A percentile compares a stretch with the other conserved stretches of the same genome.
Conservation (phyloP, 768 basidiomycete species). For the Lactarius quietus region DNA sequence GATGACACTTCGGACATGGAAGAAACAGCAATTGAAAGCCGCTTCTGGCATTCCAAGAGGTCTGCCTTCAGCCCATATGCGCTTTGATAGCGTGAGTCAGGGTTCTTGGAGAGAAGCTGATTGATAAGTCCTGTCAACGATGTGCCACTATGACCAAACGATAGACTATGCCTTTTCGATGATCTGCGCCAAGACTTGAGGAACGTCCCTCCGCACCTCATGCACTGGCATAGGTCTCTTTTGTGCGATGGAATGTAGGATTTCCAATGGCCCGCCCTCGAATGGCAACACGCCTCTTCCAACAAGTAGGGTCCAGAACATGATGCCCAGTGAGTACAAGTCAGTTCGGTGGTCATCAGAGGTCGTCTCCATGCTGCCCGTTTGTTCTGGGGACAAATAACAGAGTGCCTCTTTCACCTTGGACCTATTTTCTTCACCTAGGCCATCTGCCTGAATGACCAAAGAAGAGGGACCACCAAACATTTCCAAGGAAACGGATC, state of each 20-base stretch:
- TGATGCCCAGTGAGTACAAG: constrained; percentile 66
- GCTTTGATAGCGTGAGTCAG: constrained; percentile 67
- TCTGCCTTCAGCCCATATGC: constrained; percentile 67
- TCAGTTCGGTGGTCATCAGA: constrained; percentile 72
- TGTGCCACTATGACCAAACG: background rate
- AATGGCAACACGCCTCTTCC: constrained; percentile 48
- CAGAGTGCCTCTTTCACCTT: constrained; percentile 74
- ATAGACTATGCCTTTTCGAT: constrained; percentile 54
- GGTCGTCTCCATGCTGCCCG: constrained; percentile 67
- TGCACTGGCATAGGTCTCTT: constrained; percentile 73
- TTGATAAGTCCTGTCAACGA: constrained; percentile 11
- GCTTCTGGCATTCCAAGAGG: constrained; percentile 62
- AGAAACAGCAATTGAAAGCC: constrained; percentile 56
- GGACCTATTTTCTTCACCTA: constrained; percentile 58
- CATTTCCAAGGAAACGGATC: constrained; percentile 65
- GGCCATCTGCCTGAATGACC: constrained; percentile 48
- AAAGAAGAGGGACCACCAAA: constrained; percentile 69
- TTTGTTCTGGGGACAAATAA: constrained; percentile 75
- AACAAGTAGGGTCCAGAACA: constrained; percentile 74
- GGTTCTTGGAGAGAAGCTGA: constrained; percentile 63
- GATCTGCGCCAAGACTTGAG: constrained; percentile 65
- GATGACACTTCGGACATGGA: constrained; percentile 53
- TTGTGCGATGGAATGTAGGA: constrained; percentile 68
- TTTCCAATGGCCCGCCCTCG: constrained; percentile 48
- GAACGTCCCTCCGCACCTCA: constrained; percentile 68